Percentiles rank a stretch among this genome's conserved stretches.
Conservation (phyloP, 169 alveolate species). For the Babesia gibsoni region DNA sequence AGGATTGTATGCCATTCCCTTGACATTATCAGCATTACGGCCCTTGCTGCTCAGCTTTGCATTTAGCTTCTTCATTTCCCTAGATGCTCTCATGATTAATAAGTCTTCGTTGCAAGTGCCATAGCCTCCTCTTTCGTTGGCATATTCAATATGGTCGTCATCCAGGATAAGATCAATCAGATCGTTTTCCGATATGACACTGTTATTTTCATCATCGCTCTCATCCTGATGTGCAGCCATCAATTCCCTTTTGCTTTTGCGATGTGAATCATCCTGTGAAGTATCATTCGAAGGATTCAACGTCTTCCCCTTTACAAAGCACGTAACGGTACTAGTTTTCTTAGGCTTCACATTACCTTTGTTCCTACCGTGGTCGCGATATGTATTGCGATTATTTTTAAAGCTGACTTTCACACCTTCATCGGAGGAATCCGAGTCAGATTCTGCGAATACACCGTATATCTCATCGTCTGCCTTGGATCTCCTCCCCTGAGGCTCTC, state of each 20-base stretch:
- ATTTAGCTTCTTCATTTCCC: background rate
- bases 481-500: too few relatives aligned
- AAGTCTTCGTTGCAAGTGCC: background rate
- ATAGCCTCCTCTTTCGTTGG: background rate
- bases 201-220: background rate
- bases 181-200: background rate
- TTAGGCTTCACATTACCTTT: background rate
- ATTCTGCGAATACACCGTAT: slow-evolving; percentile 38
- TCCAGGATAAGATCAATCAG: slow-evolving; percentile 5
- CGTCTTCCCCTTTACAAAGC: slow-evolving; percentile 18
- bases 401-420: background rate
- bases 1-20: background rate
- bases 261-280: background rate
- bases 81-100: background rate
- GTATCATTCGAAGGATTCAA: background rate
- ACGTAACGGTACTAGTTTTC: background rate
- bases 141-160: background rate
- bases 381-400: background rate
- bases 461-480: background rate
- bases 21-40: background rate
- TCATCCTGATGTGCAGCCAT: background rate
- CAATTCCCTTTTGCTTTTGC: too few relatives aligned
- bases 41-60: background rate
- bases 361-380: background rate
- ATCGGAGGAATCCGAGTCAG: slow-evolving; percentile 27